These are phyloP conservation scores for Ganoderma sinense DNA, from an alignment of 1,284 basidiomycete genomes.

Conservation along the genomic window DNA sequence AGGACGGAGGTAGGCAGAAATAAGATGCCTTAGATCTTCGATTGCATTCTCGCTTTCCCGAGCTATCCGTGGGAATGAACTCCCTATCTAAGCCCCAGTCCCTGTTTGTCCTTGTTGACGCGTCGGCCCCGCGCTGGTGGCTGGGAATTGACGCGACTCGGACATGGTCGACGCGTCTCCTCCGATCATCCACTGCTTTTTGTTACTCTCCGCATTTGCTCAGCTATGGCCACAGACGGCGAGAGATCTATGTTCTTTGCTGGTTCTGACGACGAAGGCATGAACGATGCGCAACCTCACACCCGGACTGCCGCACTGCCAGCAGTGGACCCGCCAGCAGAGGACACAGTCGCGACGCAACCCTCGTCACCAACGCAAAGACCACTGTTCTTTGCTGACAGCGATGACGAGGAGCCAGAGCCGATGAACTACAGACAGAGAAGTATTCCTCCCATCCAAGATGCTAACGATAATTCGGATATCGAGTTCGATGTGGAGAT, in stretches of 20 bases:
- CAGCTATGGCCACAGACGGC: slow-evolving; percentile 14
- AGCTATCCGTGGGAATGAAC: slow-evolving; percentile 19
- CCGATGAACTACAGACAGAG: slow-evolving; percentile 3
- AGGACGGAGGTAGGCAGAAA: background rate
- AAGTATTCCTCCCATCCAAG: background rate
- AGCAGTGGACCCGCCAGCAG: slow-evolving; percentile 6
- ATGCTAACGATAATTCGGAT: slow-evolving; percentile 36
- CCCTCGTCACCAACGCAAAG: slow-evolving; percentile 24
- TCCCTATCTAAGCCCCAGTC: slow-evolving; percentile 4
- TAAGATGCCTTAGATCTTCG: slow-evolving; percentile 9
- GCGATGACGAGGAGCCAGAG: slow-evolving; percentile 62
- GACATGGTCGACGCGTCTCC: slow-evolving; percentile 22
- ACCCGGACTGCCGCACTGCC: slow-evolving; percentile 8
- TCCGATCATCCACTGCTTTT: slow-evolving; percentile 7
- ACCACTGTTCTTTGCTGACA: slow-evolving; percentile 63
- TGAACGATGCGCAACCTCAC: slow-evolving; percentile 3
- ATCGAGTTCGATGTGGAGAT: slow-evolving; percentile 60
- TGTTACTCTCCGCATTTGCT: background rate
- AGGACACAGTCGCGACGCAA: slow-evolving; percentile 19
- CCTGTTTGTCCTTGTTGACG: slow-evolving; percentile 29
- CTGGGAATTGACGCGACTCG: slow-evolving; percentile 29
- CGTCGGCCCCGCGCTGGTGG: slow-evolving; percentile 38
- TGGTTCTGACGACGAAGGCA: slow-evolving; percentile 44
- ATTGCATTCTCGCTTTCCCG: slow-evolving; percentile 22
- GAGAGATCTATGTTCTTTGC: slow-evolving; percentile 45